Base-by-base conservation (phyloP, 768 basidiomycete genomes). In the Hypholoma fasciculare region DNA sequence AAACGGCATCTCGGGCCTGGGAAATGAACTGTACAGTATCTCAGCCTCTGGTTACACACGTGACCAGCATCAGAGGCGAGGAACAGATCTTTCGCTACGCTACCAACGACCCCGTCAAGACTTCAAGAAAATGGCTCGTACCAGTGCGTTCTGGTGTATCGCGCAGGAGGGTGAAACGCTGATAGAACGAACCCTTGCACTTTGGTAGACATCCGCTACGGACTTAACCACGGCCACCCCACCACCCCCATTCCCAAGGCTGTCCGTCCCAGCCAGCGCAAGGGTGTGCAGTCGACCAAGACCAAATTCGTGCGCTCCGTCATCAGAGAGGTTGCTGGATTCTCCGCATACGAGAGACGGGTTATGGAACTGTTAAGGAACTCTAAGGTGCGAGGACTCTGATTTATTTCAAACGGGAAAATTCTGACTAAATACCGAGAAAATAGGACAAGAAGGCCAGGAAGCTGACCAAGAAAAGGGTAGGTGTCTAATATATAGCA, bases 401-500 rank as follows among this genome's bases (percentile, higher is more conserved):
- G 30, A 23, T 20, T 44, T 54, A 34, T 50, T 39, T 49, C 23
- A 30, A 52, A 52, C 49, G 36, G 20, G 46, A 37, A 30, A 30
- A 20, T 4, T 36, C 19, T 46, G 36, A 53, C 50, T 17, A 34
- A 34, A 47, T 30, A 27, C 20, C 13, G 19, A 7, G 37, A 8
- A 49, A 44, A 46, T 69, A 94, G 94, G 96, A 99, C 76, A 99
- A 99, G 88, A 98, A 96, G 80, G 96, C 96, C 59, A 85, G 94
- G 76, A 98, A 98, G 82, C 82, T 98, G 83, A 96, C 95, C 67
- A 99, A 99, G 89, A 98, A 96, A 83, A 89, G 95, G 83, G 96
- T 97, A 70, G 67, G 89, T 86, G 53, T 14, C 47, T 30, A 27
- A 52, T 52, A 39, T 14, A 23, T 6, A 42, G 27, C 27, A 27